Evolutionary conservation across 441 rosid genomes (phyloP).

Genomic region (Brassica hybrid): DNA sequence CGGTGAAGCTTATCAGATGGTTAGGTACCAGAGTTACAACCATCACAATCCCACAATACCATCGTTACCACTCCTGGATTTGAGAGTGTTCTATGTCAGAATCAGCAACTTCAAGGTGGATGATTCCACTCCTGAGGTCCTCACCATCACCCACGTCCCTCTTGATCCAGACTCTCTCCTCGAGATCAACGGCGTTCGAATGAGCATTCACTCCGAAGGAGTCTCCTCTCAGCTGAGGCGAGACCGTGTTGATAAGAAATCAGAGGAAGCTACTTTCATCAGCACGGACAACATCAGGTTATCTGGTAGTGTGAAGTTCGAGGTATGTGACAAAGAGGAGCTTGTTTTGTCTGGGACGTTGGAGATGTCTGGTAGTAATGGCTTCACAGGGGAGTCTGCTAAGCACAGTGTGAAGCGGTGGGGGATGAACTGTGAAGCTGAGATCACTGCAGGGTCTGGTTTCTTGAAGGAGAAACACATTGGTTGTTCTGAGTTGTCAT

Average conservation of each 20-base stretch:
- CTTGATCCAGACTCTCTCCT: slow-evolving; percentile 57
- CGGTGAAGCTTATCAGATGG: slow-evolving; percentile 47
- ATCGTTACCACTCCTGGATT: slow-evolving; percentile 58
- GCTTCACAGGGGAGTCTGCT: slow-evolving; percentile 46
- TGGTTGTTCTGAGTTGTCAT: slow-evolving; percentile 47
- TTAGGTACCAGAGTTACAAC: slow-evolving; percentile 38
- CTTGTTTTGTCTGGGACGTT: slow-evolving; percentile 60
- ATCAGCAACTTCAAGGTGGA: slow-evolving; percentile 61
- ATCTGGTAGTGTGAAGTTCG: slow-evolving; percentile 64
- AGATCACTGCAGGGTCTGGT: slow-evolving; percentile 47
- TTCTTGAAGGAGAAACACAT: slow-evolving; percentile 51
- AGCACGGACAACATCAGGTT: slow-evolving; percentile 63
- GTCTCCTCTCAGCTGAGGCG: slow-evolving; percentile 58
- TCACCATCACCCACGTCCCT: slow-evolving; percentile 60
- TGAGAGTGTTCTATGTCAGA: slow-evolving; percentile 68
- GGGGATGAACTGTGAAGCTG: slow-evolving; percentile 61
- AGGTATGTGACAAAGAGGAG: slow-evolving; percentile 56
- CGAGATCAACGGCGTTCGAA: slow-evolving; percentile 63
- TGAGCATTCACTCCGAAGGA: slow-evolving; percentile 54
- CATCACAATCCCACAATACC: slow-evolving; percentile 32
- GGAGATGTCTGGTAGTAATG: slow-evolving; percentile 51
- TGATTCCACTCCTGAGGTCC: slow-evolving; percentile 58
- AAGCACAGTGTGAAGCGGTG: slow-evolving; percentile 46
- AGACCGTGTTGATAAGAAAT: slow-evolving; percentile 65
- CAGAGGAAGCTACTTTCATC: slow-evolving; percentile 64